Percentiles rank a stretch among this genome's conserved stretches.
These are phyloP conservation scores for Gypsophila paniculata DNA, from an alignment of 179 eudicot genomes.

Conservation along the genomic window DNA sequence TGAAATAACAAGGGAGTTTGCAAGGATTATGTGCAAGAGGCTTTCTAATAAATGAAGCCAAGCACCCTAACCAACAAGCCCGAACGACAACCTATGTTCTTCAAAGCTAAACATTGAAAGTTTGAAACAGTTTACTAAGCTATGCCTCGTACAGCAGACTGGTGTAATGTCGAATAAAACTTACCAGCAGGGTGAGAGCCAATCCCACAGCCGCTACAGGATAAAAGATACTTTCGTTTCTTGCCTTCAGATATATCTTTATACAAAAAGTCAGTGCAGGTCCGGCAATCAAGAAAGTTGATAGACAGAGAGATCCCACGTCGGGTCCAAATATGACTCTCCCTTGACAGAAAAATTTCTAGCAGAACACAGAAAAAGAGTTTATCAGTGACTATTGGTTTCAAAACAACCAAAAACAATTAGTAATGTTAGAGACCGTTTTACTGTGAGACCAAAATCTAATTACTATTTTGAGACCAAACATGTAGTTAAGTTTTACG, in stretches of 20 bases:
- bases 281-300: slow-evolving; percentile 59
- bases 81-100: not conserved
- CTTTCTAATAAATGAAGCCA: not conserved
- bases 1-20: not conserved
- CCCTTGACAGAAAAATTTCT: slow-evolving; percentile 78
- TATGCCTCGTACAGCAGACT: not conserved
- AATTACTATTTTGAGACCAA: too few species aligned
- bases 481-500: too few species aligned
- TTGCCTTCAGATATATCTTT: slow-evolving; percentile 41
- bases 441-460: too few species aligned
- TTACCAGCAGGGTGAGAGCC: slow-evolving; percentile 45
- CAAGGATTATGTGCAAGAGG: not conserved
- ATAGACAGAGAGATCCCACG: slow-evolving; percentile 56
- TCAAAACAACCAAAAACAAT: not conserved
- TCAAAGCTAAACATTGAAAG: too few species aligned
- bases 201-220: slow-evolving; percentile 38
- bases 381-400: slow-evolving; percentile 15
- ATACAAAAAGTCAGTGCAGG: slow-evolving; percentile 72
- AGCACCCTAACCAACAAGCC: not conserved
- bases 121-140: not conserved
- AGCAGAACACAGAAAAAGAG: slow-evolving; percentile 24
- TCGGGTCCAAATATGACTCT: slow-evolving; percentile 94
- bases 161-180: slow-evolving; percentile 12
- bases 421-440: not conserved
- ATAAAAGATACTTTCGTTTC: slow-evolving; percentile 34